Evolutionary conservation across 1,284 basidiomycete genomes (phyloP).

Genomic region (Ceratobasidium sp.): DNA sequence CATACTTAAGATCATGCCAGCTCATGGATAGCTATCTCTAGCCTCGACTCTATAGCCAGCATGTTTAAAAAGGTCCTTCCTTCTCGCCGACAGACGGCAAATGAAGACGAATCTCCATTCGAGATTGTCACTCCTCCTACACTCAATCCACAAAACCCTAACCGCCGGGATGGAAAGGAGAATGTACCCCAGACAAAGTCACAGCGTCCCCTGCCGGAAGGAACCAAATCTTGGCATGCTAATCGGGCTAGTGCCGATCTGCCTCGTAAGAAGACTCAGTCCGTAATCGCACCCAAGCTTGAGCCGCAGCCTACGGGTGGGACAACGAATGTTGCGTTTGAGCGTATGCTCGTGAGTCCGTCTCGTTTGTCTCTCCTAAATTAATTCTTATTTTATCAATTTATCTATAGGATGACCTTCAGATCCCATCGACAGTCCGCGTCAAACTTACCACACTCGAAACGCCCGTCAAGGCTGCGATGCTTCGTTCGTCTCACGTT

Average conservation of each 20-base stretch:
- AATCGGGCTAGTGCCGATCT: conserved; percentile 17
- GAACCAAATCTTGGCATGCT: conserved; percentile 27
- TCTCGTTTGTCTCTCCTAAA: not conserved
- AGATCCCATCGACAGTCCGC: conserved; percentile 82
- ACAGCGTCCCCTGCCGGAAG: conserved; percentile 27
- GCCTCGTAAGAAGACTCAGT: conserved; percentile 29
- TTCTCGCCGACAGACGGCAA: conserved; percentile 16
- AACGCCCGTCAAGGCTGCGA: conserved; percentile 86
- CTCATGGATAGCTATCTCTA: not conserved
- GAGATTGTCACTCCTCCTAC: conserved; percentile 40
- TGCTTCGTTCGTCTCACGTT: conserved; percentile 86
- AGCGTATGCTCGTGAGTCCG: conserved; percentile 73
- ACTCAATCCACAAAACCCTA: not conserved
- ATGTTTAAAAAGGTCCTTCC: conserved; percentile 45
- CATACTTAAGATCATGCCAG: conserved; percentile 3
- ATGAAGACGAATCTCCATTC: conserved; percentile 34
- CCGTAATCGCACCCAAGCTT: conserved; percentile 1
- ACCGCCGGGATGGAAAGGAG: conserved; percentile 28
- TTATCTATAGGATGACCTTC: conserved; percentile 77
- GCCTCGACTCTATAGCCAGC: conserved; percentile 9
- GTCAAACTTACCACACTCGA: conserved; percentile 85
- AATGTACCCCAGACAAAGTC: conserved; percentile 20
- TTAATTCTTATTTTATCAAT: not conserved
- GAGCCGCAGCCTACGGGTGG: conserved; percentile 38
- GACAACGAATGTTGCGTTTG: conserved; percentile 74